phyloP scores from a whole-genome alignment of 2,329 filamentous ascomycete genomes.

The Microthyrium microscopicum region DNA sequence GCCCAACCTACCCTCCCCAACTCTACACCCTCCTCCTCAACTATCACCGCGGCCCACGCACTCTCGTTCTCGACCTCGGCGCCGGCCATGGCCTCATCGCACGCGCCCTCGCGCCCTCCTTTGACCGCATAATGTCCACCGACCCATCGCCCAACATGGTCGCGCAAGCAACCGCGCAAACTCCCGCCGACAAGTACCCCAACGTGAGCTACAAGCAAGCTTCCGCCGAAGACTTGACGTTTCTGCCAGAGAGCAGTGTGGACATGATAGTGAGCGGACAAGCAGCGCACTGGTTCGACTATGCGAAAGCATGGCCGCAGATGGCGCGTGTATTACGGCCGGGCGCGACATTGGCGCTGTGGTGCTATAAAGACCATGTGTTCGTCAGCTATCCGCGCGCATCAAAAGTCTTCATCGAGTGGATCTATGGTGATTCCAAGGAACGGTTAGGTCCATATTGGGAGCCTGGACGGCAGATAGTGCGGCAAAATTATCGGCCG shows the following conservation, averaged over 20 bases:
- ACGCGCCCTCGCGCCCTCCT: slow-evolving; percentile 36
- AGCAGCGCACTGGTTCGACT: slow-evolving; percentile 52
- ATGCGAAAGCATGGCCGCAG: slow-evolving; percentile 36
- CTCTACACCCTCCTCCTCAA: slow-evolving; percentile 37
- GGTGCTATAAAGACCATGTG: slow-evolving; percentile 49
- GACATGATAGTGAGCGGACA: slow-evolving; percentile 38
- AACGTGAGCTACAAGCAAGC: slow-evolving; percentile 35
- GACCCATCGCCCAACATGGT: slow-evolving; percentile 43
- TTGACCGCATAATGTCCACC: slow-evolving; percentile 34
- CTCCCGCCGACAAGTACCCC: slow-evolving; percentile 12
- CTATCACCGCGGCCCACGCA: slow-evolving; percentile 31
- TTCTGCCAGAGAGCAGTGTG: slow-evolving; percentile 31
- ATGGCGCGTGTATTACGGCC: slow-evolving; percentile 35
- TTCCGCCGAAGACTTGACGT: slow-evolving; percentile 37
- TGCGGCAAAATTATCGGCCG: slow-evolving; percentile 34
- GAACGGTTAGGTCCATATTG: slow-evolving; percentile 40
- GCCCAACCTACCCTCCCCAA: slow-evolving; percentile 39
- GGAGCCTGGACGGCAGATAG: slow-evolving; percentile 41
- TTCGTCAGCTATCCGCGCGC: slow-evolving; percentile 37
- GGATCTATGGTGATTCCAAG: slow-evolving; percentile 35
- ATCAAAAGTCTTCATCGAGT: slow-evolving; percentile 34
- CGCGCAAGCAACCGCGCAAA: slow-evolving; percentile 15
- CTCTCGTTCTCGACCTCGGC: slow-evolving; percentile 39
- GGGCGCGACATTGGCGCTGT: slow-evolving; percentile 45
- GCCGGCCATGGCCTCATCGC: slow-evolving; percentile 45